A percentile compares a stretch with the other conserved stretches of the same genome.
phyloP scores from a whole-genome alignment of 805 yeast species.

The Lipomyces starkeyi region DNA sequence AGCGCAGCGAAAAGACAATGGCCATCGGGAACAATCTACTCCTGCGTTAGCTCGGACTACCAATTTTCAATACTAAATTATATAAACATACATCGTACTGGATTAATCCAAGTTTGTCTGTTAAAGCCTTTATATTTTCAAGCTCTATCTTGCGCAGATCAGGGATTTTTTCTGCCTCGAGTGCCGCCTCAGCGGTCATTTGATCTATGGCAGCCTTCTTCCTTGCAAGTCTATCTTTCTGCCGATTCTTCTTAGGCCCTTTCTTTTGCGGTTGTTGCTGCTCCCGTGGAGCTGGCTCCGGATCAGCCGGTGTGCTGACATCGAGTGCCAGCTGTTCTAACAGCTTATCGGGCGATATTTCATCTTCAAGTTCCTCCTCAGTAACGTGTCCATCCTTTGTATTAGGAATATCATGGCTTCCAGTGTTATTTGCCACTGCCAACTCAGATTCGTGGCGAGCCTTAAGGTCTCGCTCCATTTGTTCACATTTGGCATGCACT shows the following conservation, averaged over 20 bases:
- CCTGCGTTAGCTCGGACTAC: neutral
- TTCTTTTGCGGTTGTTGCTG: neutral
- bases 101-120: conserved; percentile 15
- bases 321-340: conserved; percentile 63
- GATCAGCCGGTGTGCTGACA: neutral
- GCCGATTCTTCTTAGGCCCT: conserved; percentile 64
- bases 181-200: conserved; percentile 68
- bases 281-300: conserved; percentile 7
- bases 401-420: neutral
- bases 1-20: conserved; percentile 90
- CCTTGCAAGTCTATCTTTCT: conserved; percentile 79
- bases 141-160: conserved; percentile 76
- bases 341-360: conserved; percentile 69
- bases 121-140: conserved; percentile 59
- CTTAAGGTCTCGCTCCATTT: conserved; percentile 62
- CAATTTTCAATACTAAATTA: neutral
- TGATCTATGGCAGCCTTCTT: conserved; percentile 71
- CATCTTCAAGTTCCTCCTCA: conserved; percentile 48
- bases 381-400: conserved; percentile 8
- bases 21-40: conserved; percentile 72
- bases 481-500: conserved; percentile 63
- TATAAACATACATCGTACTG: conserved; percentile 30
- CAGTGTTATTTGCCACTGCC: conserved; percentile 14
- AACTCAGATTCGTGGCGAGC: conserved; percentile 62
- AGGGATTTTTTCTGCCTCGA: conserved; percentile 70